These are phyloP conservation scores for Sanchytrium tribonematis DNA, from an alignment of 371 early-diverging fungal genomes.

Conservation along the genomic window DNA sequence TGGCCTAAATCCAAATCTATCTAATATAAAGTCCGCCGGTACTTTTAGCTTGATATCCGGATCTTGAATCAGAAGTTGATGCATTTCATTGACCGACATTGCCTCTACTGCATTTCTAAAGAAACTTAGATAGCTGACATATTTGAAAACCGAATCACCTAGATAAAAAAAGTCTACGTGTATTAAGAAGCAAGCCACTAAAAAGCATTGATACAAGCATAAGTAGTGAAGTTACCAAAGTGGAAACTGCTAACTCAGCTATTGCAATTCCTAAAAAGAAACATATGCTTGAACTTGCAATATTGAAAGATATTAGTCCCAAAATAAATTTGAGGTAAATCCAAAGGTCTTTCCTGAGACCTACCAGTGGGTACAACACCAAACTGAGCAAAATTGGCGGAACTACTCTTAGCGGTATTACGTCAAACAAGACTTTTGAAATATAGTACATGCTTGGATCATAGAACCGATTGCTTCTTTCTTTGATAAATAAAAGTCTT, in stretches of 20 bases:
- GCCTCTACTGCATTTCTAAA: conserved; percentile 73
- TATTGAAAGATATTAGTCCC: conserved; percentile 55
- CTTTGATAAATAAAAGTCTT: conserved; percentile 43
- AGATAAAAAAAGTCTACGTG: conserved; percentile 13
- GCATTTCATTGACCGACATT: conserved; percentile 51
- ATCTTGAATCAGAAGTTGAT: conserved; percentile 40
- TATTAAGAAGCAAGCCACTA: conserved; percentile 61
- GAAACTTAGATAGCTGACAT: conserved; percentile 48
- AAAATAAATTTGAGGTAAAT: conserved; percentile 44
- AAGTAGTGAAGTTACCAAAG: conserved; percentile 38
- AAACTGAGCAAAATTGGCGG: conserved; percentile 56
- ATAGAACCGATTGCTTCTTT: conserved; percentile 61
- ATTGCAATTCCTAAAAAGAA: conserved; percentile 32
- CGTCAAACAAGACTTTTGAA: conserved; percentile 35
- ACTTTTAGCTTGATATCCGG: conserved; percentile 47
- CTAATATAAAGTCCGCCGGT: conserved; percentile 51
- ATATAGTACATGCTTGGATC: conserved; percentile 17
- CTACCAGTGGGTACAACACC: conserved; percentile 61
- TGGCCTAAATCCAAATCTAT: conserved; percentile 65
- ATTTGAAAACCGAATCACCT: conserved; percentile 24
- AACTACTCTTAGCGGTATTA: conserved; percentile 41
- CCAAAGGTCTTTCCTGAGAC: conserved; percentile 18
- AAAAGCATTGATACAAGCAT: conserved; percentile 70
- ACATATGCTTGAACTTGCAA: conserved; percentile 48
- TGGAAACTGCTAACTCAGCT: conserved; percentile 43